Conservation (phyloP, 2,329 filamentous ascomycete genomes). For the Pseudogymnoascus pannorum region DNA sequence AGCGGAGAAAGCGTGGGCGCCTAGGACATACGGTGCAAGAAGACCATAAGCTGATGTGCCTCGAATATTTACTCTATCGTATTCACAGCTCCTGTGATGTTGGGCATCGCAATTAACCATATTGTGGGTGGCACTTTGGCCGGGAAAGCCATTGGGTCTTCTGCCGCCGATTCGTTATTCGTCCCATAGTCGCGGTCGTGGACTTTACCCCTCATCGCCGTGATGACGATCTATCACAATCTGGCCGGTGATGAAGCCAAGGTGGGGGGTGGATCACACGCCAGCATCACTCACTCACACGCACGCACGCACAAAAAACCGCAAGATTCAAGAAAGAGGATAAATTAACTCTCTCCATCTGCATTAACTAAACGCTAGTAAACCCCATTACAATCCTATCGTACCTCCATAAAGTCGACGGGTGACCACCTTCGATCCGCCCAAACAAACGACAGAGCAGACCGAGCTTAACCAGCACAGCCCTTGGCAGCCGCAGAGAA, state of each 20-base stretch:
- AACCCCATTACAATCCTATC: neutral
- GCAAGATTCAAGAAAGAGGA: neutral
- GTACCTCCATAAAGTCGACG: neutral
- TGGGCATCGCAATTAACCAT: no score
- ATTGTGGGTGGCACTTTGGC: no score
- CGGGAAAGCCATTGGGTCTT: no score
- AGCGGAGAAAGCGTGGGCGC: no score
- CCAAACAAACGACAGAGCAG: neutral
- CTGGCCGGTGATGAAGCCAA: neutral
- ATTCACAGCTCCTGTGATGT: no score
- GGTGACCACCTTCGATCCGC: neutral
- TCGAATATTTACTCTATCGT: no score
- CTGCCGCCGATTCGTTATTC: no score
- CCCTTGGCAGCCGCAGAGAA: neutral
- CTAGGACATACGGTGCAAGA: no score
- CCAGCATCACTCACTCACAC: no score
- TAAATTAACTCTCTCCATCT: slow-evolving; percentile 14
- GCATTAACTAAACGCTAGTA: slow-evolving; percentile 21
- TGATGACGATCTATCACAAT: neutral
- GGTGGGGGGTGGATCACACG: neutral
- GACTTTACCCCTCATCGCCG: neutral
- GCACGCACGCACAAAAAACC: neutral
- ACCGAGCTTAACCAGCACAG: no score
- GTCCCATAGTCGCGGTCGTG: no score
- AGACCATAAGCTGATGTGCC: no score